A percentile compares a stretch with the other conserved stretches of the same genome.
Evolutionary conservation across 805 yeast genomes (phyloP).

Genomic region (Priceomyces castillae): DNA sequence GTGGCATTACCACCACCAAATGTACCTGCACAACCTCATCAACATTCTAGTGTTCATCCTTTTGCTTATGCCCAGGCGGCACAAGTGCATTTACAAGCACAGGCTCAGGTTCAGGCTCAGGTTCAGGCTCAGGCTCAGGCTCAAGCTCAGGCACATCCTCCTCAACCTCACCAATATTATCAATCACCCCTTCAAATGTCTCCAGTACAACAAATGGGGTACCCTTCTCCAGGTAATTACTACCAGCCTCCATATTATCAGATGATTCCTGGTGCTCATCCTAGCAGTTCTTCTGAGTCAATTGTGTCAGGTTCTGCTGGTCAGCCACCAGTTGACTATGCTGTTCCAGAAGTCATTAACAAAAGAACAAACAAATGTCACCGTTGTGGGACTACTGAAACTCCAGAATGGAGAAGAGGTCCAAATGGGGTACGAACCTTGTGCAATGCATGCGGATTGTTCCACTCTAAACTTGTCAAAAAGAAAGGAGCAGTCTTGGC

Average conservation of each 20-base stretch:
- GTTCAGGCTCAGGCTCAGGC: neutral
- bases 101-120: too few species aligned
- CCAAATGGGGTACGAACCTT: slow-evolving; percentile 45
- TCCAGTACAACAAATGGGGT: neutral
- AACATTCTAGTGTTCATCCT: neutral
- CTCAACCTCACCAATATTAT: slow-evolving; percentile 5
- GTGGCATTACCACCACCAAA: slow-evolving; percentile 14
- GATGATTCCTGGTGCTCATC: slow-evolving; percentile 2
- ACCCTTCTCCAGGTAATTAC: neutral
- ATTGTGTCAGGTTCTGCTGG: neutral
- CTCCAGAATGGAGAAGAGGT: slow-evolving; percentile 46
- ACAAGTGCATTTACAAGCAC: neutral
- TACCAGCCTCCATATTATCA: neutral
- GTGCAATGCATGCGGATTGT: slow-evolving; percentile 44
- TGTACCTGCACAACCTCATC: neutral
- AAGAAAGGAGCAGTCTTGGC: slow-evolving; percentile 54
- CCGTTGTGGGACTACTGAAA: slow-evolving; percentile 45
- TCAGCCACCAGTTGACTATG: slow-evolving; percentile 12
- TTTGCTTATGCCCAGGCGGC: neutral
- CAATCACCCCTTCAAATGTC: slow-evolving; percentile 3
- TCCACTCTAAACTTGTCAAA: slow-evolving; percentile 48
- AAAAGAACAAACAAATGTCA: slow-evolving; percentile 39
- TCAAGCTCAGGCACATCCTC: slow-evolving; percentile 3
- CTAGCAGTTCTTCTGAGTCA: too few species aligned
- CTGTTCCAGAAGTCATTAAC: slow-evolving; percentile 32